phyloP scores from a whole-genome alignment of 208 protist species.

The Crithidia fasciculata region DNA sequence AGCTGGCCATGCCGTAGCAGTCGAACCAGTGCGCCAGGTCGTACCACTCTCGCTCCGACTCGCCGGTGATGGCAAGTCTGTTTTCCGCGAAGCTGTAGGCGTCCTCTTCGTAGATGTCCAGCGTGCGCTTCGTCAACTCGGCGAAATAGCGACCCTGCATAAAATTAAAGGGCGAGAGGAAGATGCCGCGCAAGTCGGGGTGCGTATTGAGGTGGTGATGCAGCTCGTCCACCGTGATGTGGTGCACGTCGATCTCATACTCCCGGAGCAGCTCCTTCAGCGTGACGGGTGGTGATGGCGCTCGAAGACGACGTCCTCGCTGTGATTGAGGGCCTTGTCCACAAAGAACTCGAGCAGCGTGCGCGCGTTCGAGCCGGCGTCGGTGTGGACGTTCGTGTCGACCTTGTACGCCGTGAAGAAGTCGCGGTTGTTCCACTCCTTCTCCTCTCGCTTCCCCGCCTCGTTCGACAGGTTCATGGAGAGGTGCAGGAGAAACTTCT shows the following conservation, averaged over 20 bases:
- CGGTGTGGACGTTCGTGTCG: constrained; percentile 92
- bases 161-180: constrained; percentile 87
- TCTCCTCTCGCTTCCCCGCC: constrained; percentile 72
- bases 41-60: constrained; percentile 93
- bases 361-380: constrained; percentile 84
- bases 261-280: constrained; percentile 75
- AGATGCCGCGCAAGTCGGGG: constrained; percentile 68
- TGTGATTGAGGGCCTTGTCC: constrained; percentile 88
- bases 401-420: constrained; percentile 92
- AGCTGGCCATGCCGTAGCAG: constrained; percentile 95
- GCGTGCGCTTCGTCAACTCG: constrained; percentile 87
- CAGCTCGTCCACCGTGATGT: constrained; percentile 89
- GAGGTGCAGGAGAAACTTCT: constrained; percentile 93
- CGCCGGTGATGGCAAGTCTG: constrained; percentile 81
- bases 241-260: constrained; percentile 78
- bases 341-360: constrained; percentile 91
- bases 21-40: constrained; percentile 96
- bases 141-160: constrained; percentile 94
- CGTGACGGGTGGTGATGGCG: constrained; percentile 81
- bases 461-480: constrained; percentile 92
- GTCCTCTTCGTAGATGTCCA: constrained; percentile 85
- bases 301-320: constrained; percentile 90
- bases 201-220: constrained; percentile 81
- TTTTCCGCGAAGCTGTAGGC: constrained; percentile 89
- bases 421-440: constrained; percentile 92